Evolutionary conservation across 768 basidiomycete genomes (phyloP), one percentile per base, ranked within the genome.

Genomic region (Auricularia sp.): DNA sequence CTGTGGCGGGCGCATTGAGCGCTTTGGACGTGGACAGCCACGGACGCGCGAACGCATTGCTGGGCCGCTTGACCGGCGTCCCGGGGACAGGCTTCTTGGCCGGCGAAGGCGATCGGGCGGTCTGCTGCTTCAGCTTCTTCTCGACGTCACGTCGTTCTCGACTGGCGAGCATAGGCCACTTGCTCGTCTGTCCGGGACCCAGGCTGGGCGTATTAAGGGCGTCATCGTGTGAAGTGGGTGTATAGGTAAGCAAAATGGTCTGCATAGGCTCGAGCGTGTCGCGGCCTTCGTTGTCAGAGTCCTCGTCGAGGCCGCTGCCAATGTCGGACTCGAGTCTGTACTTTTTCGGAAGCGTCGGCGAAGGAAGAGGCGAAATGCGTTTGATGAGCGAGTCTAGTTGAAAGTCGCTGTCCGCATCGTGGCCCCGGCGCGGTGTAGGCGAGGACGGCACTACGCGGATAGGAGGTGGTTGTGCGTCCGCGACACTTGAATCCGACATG

Each of bases 51-150:
- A 58, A 61, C 10, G 61, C 63, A 35, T 44, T 58, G 34, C 21
- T 35, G 23, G 79, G 73, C 70, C 80, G 85, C 79, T 92, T 92
- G n/a, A 90, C 87, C 1, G 90, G 90, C 14, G 90, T 92, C 0
- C 87, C 89, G 1, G 90, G 90, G 5, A 84, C 83, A 64, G 80
- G 85, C 79, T 89, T 91, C 18, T 72, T 76, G 3, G 67, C 68
- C 63, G 67, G 67, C 64, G 54, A 64, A 69, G 64, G 65, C 66
- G 67, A 61, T 71, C 61, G 18, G 14, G 18, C 61, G 16, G 7
- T n/a, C 10, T 35, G 10, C 61, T 1, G 69, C 66, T 23, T 67
- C 69, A 35, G 65, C 69, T 36, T 65, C 67, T 82, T 82, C 2
- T 77, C 61, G 16, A 62, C 39, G 33, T 42, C 61, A 36, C 61